A percentile compares a stretch with the other conserved stretches of the same genome.
Conservation (phyloP, 345 rosid species). For the Camelina laxa region DNA sequence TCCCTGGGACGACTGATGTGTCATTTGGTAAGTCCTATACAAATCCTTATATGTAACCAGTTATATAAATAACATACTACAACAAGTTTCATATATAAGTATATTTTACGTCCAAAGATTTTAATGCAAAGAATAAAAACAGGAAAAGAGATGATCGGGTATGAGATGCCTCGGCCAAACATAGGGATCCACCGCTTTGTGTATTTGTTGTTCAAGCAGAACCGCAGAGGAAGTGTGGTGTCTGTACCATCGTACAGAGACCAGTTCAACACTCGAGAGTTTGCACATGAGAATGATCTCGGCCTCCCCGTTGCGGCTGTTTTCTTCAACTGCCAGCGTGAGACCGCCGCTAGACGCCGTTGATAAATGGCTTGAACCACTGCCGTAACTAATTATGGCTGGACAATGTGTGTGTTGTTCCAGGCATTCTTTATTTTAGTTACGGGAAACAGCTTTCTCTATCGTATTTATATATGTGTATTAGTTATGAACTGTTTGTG, state of each 20-base stretch:
- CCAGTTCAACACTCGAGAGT: constrained; percentile 65
- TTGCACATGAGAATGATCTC: constrained; percentile 77
- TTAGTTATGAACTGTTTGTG: constrained; percentile 24
- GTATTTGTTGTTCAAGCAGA: constrained; percentile 83
- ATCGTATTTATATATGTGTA: constrained; percentile 26
- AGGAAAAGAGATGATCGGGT: constrained; percentile 77
- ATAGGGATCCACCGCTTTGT: constrained; percentile 96
- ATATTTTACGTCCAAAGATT: neutral
- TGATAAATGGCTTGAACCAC: constrained; percentile 43
- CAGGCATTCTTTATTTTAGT: constrained; percentile 17
- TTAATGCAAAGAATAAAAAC: constrained; percentile 23
- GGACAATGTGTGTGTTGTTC: constrained; percentile 20
- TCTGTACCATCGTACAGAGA: constrained; percentile 67
- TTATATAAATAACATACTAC: neutral
- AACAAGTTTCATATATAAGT: neutral
- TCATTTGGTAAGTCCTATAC: constrained; percentile 69
- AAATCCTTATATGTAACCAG: neutral
- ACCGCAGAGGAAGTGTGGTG: constrained; percentile 56
- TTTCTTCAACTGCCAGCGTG: constrained; percentile 89
- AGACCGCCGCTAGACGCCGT: constrained; percentile 96
- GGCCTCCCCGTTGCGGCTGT: constrained; percentile 89
- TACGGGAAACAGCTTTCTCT: constrained; percentile 7
- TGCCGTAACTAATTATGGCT: neutral
- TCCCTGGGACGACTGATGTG: constrained; percentile 95
- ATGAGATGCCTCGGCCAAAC: constrained; percentile 93